Conservation (phyloP, 2,329 filamentous ascomycete genomes). For the Myriosclerotinia duriaeana region DNA sequence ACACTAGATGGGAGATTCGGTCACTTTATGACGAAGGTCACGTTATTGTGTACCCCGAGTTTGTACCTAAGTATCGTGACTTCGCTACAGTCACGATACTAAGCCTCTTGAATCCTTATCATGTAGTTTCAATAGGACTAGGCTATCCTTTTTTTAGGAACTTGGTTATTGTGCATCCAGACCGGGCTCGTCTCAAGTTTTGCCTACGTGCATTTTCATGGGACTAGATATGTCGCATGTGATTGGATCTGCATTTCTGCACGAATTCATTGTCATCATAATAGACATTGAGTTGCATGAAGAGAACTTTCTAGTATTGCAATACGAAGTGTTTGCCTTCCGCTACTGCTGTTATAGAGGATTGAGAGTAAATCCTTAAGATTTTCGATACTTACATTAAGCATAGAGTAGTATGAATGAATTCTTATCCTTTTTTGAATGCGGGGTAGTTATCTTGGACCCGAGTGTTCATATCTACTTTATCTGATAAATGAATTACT, state of each 20-base stretch:
- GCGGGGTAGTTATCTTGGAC: background rate
- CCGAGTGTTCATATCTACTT: background rate
- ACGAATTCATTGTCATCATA: background rate
- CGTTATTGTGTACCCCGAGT: slow-evolving; percentile 12
- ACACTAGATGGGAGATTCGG: background rate
- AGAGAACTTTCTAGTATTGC: background rate
- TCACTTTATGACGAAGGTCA: background rate
- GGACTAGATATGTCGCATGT: slow-evolving; percentile 10
- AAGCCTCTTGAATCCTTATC: background rate
- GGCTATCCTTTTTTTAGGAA: background rate
- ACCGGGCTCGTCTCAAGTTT: background rate
- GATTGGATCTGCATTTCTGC: slow-evolving; percentile 11
- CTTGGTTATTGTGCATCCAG: slow-evolving; percentile 3
- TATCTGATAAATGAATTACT: background rate
- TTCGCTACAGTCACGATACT: slow-evolving; percentile 1
- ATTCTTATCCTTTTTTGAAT: background rate
- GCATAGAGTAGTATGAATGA: background rate
- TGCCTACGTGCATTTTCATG: background rate
- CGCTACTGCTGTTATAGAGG: background rate
- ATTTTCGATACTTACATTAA: background rate
- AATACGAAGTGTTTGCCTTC: slow-evolving; percentile 12
- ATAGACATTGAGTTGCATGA: background rate
- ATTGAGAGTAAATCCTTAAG: background rate
- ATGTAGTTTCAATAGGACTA: background rate
- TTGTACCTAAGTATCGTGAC: background rate